These are phyloP conservation scores for Ceratopteris richardii DNA, from an alignment of 75 land plant genomes.

Conservation along the genomic window DNA sequence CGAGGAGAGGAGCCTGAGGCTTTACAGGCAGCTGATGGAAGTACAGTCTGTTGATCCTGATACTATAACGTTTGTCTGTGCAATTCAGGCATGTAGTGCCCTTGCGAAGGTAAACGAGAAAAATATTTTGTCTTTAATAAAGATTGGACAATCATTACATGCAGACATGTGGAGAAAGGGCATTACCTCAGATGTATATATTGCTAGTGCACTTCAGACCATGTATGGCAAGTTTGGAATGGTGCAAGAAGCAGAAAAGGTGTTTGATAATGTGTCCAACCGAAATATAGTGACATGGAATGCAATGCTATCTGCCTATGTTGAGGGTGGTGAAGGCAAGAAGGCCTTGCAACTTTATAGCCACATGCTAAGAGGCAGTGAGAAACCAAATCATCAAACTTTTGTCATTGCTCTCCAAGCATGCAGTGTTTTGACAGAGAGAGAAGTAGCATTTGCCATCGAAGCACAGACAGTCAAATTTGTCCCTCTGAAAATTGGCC, in stretches of 20 bases:
- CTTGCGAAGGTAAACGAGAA: background rate
- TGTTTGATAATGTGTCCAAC: constrained; percentile 1
- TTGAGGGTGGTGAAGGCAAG: background rate
- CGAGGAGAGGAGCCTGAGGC: constrained; percentile 12
- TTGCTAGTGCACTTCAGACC: constrained; percentile 1
- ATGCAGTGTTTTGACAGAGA: constrained; percentile 7
- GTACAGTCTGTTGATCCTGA: background rate
- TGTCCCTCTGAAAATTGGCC: background rate
- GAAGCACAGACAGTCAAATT: background rate
- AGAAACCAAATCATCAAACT: constrained; percentile 15
- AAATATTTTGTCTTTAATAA: no score
- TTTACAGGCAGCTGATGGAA: background rate
- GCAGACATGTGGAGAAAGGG: background rate
- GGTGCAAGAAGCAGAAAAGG: background rate
- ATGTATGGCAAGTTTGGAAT: constrained; percentile 10
- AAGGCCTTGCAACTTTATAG: constrained; percentile 17
- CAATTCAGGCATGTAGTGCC: background rate
- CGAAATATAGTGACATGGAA: constrained; percentile 7
- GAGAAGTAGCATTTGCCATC: background rate
- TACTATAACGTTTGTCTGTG: background rate
- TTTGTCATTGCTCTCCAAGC: constrained; percentile 17
- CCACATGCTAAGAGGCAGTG: constrained; percentile 8
- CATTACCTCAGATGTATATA: background rate
- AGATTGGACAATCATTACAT: background rate
- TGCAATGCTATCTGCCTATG: constrained; percentile 12